Conservation (phyloP, 805 yeast genomes). For the Saturnispora quitensis region DNA sequence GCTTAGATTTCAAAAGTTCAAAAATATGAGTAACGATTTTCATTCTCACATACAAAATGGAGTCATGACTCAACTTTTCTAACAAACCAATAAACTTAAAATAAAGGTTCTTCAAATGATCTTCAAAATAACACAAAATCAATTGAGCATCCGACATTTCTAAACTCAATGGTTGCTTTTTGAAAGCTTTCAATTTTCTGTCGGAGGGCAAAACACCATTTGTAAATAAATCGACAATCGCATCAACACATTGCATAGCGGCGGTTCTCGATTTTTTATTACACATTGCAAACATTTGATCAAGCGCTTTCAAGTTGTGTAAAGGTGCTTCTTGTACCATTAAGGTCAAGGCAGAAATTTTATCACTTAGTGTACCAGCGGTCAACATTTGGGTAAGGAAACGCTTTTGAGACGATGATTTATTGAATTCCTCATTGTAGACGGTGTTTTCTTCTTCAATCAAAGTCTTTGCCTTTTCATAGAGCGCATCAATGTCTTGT, state of each 20-base stretch:
- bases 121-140: slow-evolving; percentile 79
- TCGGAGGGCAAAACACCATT: slow-evolving; percentile 83
- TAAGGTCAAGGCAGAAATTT: slow-evolving; percentile 88
- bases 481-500: slow-evolving; percentile 51
- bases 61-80: slow-evolving; percentile 81
- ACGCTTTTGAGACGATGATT: slow-evolving; percentile 71
- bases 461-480: slow-evolving; percentile 55
- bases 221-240: slow-evolving; percentile 78
- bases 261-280: slow-evolving; percentile 90
- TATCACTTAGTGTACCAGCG: slow-evolving; percentile 91
- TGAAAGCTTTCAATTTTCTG: slow-evolving; percentile 71
- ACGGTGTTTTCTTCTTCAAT: slow-evolving; percentile 62
- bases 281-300: slow-evolving; percentile 67
- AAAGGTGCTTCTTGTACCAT: slow-evolving; percentile 91
- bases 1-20: slow-evolving; percentile 73
- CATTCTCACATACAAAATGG: slow-evolving; percentile 79
- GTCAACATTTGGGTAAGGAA: slow-evolving; percentile 82
- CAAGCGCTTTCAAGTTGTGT: slow-evolving; percentile 79
- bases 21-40: slow-evolving; percentile 69
- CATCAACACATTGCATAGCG: slow-evolving; percentile 81
- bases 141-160: slow-evolving; percentile 45
- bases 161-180: slow-evolving; percentile 53
- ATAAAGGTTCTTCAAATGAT: slow-evolving; percentile 67
- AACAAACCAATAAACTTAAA: slow-evolving; percentile 69
- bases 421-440: slow-evolving; percentile 66